A percentile compares a stretch with the other conserved stretches of the same genome.
These are phyloP conservation scores for Kockiozyma suomiensis DNA, from an alignment of 805 yeast species.

Conservation along the genomic window DNA sequence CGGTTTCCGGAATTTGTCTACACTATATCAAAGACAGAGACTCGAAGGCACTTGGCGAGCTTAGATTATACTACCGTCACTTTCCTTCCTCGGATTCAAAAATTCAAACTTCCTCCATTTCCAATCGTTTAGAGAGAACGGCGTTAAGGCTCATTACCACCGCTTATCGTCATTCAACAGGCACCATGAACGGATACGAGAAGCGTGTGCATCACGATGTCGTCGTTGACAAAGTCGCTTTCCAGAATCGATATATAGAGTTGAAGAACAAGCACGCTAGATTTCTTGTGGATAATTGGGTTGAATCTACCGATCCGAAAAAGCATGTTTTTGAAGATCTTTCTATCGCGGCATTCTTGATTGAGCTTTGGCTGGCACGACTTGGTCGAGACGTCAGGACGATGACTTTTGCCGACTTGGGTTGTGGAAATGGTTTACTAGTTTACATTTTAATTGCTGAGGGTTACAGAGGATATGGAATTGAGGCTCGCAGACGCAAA, in stretches of 20 bases:
- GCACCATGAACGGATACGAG: constrained; percentile 80
- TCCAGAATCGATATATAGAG: constrained; percentile 78
- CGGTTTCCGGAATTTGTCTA: constrained; percentile 76
- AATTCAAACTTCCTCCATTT: neutral
- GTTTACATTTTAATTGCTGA: constrained; percentile 75
- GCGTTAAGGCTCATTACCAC: constrained; percentile 80
- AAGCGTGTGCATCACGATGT: constrained; percentile 87
- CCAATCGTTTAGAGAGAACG: constrained; percentile 73
- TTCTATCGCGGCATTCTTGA: constrained; percentile 91
- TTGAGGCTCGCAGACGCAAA: constrained; percentile 86
- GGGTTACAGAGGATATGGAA: constrained; percentile 80
- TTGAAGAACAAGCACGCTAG: constrained; percentile 83
- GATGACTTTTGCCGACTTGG: constrained; percentile 82
- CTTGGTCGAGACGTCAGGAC: constrained; percentile 42
- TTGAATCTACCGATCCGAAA: constrained; percentile 90
- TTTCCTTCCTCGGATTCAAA: neutral
- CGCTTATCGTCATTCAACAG: constrained; percentile 78
- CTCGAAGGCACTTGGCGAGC: neutral
- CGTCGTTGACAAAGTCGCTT: constrained; percentile 77
- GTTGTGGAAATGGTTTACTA: constrained; percentile 92
- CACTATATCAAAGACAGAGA: constrained; percentile 13
- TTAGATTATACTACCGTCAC: constrained; percentile 16
- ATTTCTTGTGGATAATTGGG: constrained; percentile 76
- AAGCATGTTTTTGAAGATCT: constrained; percentile 96
- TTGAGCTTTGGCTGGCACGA: constrained; percentile 75